phyloP scores from a whole-genome alignment of 129 eudicot species.

The Scalesia atractyloides region DNA sequence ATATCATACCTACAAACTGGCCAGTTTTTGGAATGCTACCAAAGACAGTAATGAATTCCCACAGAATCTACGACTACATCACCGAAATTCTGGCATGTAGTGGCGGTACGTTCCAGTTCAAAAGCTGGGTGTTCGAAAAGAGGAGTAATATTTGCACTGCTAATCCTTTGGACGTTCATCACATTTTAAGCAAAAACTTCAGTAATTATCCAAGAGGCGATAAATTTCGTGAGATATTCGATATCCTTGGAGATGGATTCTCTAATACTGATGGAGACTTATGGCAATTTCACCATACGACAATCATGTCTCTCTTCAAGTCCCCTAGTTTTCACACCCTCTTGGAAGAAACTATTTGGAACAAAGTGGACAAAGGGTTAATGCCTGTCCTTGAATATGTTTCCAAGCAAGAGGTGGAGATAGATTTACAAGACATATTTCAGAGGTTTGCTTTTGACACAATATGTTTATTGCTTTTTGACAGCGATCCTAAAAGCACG shows the following conservation, averaged over 20 bases:
- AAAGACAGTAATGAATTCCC: background rate
- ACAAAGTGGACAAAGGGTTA: constrained; percentile 25
- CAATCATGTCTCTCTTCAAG: constrained; percentile 10
- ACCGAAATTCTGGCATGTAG: constrained; percentile 7
- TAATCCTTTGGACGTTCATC: constrained; percentile 39
- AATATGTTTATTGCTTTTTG: constrained; percentile 31
- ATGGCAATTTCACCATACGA: constrained; percentile 42
- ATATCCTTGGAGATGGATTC: constrained; percentile 41
- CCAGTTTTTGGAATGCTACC: constrained; percentile 35
- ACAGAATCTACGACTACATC: constrained; percentile 24
- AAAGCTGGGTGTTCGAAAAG: background rate
- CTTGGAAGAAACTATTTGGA: constrained; percentile 8
- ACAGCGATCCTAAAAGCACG: constrained; percentile 40
- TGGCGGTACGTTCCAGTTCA: constrained; percentile 26
- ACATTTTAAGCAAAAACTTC: constrained; percentile 44
- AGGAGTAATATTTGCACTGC: constrained; percentile 24
- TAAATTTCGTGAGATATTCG: constrained; percentile 32
- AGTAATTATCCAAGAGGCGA: constrained; percentile 39
- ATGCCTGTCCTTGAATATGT: constrained; percentile 23
- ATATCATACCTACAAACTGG: constrained; percentile 18
- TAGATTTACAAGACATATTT: constrained; percentile 56
- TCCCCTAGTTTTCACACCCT: constrained; percentile 12
- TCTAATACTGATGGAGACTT: constrained; percentile 33
- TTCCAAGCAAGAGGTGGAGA: background rate
- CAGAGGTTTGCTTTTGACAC: constrained; percentile 49